Evolutionary conservation across 352 stramenopile genomes (phyloP).

Genomic region (Saprolegnia parasitica): DNA sequence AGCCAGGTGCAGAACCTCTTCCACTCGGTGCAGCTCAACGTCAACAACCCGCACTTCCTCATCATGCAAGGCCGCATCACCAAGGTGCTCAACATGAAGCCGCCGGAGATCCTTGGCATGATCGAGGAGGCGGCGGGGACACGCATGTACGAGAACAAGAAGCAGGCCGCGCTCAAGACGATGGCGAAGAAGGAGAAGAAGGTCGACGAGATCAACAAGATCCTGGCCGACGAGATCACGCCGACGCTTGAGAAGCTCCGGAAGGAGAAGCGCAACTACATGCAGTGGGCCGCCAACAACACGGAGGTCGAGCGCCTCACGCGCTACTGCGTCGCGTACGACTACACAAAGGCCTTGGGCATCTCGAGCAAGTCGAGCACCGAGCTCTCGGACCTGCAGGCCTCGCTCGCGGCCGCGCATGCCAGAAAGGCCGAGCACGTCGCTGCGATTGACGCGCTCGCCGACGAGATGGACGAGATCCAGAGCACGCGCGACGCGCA

Average conservation of each 20-base stretch:
- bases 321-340: slow-evolving; percentile 95
- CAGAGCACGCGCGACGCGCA: slow-evolving; percentile 76
- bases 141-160: slow-evolving; percentile 99
- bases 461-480: slow-evolving; percentile 78
- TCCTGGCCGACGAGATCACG: slow-evolving; percentile 98
- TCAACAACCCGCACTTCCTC: slow-evolving; percentile 99
- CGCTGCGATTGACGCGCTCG: slow-evolving; percentile 67
- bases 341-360: slow-evolving; percentile 89
- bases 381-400: slow-evolving; percentile 86
- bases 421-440: slow-evolving; percentile 56
- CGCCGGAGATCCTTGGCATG: slow-evolving; percentile 98
- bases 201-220: slow-evolving; percentile 98
- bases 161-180: slow-evolving; percentile 95
- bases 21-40: slow-evolving; percentile 99
- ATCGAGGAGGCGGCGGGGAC: slow-evolving; percentile 99
- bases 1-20: slow-evolving; percentile 99
- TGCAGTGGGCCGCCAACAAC: slow-evolving; percentile 98
- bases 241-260: slow-evolving; percentile 97
- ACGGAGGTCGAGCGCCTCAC: slow-evolving; percentile 97
- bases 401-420: slow-evolving; percentile 26
- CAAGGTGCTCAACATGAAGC: slow-evolving; percentile 99
- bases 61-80: slow-evolving; percentile 99
- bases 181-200: slow-evolving; percentile 99
- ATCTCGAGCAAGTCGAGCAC: slow-evolving; percentile 82
- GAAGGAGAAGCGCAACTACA: slow-evolving; percentile 96